Base-by-base conservation (phyloP, 108 stramenopile genomes). In the Parmales sp. region DNA sequence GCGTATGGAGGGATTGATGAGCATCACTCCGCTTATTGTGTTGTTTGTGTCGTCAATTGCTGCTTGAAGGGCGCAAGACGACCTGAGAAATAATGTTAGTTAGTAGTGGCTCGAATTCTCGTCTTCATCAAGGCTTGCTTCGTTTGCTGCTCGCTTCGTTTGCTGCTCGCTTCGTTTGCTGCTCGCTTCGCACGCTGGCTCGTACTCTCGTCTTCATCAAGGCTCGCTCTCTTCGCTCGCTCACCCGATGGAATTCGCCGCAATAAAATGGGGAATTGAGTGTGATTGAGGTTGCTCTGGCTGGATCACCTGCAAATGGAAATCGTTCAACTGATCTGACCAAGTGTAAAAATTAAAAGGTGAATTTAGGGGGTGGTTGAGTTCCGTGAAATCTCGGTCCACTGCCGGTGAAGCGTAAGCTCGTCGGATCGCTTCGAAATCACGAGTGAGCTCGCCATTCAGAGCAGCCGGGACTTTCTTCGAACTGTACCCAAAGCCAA, bases 31-130 rank as follows among this genome's bases (percentile, higher is more conserved):
- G n/a, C 71, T 74, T 68, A 76, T 89, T 22, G 90, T 45, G 25
- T 84, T 50, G 25, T 84, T 50, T 0, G 91, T 89, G 23, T 82
- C 67, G 68, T 93, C 90, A 8, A 95, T 69, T 8, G 89, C 86
- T 19, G 89, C 84, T 78, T 95, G 94, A 28, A 97, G 78, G 37
- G 85, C 78, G 0, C 79, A 79, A 60, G 89, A 87, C 38, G 88
- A 85, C 3, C 95, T 94, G 65, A n/a, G n/a, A n/a, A n/a, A 97
- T 94, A 34, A 88, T 90, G 76, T 97, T 97, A 75, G 86, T 84
- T 3, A 94, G 86, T 13, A 97, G 69, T 49, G 86, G 31, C 8
- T 90, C 26, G 89, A 83, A 25, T 51, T 38, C 37, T 75, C 60
- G 34, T 64, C 69, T 60, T 29, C 50, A 38, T 29, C 37, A 11